Conservation (phyloP, 139 green algal species). For the Micromonas pusilla region DNA sequence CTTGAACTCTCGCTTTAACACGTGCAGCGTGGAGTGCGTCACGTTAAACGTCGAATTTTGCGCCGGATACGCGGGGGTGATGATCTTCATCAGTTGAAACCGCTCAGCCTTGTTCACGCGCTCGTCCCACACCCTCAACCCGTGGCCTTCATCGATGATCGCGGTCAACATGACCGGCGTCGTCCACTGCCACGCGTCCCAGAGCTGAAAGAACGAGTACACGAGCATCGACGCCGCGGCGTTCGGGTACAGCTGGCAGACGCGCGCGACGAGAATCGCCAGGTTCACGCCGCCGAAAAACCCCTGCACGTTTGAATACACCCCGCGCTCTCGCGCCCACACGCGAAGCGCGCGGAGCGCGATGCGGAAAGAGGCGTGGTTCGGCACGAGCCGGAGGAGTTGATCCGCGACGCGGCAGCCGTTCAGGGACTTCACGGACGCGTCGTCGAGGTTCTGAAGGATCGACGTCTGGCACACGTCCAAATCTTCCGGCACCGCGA, state of each 20-base stretch:
- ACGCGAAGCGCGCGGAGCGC: conserved; percentile 77
- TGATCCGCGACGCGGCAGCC: conserved; percentile 75
- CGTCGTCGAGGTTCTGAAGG: conserved; percentile 79
- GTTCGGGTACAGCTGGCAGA: conserved; percentile 87
- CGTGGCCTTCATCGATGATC: conserved; percentile 56
- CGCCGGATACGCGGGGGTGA: conserved; percentile 91
- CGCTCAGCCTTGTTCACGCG: conserved; percentile 62
- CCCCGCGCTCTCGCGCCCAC: conserved; percentile 68
- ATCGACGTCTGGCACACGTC: conserved; percentile 53
- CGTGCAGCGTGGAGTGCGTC: conserved; percentile 61
- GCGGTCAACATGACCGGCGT: conserved; percentile 67
- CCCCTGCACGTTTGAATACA: conserved; percentile 57
- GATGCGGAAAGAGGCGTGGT: conserved; percentile 51
- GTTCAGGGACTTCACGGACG: conserved; percentile 74
- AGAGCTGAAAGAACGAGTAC: conserved; percentile 74
- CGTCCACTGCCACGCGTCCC: conserved; percentile 67
- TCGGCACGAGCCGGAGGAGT: conserved; percentile 63
- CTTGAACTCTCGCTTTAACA: conserved; percentile 67
- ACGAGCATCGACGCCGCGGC: conserved; percentile 54
- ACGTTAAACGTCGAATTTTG: conserved; percentile 95
- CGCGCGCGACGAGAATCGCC: conserved; percentile 85
- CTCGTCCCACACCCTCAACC: conserved; percentile 74
- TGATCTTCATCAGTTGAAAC: conserved; percentile 88
- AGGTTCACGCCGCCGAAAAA: conserved; percentile 95
- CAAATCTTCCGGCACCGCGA: conserved; percentile 26